Evolutionary conservation across 2,329 filamentous ascomycete species (phyloP).

Genomic region (Venturia asperata): DNA sequence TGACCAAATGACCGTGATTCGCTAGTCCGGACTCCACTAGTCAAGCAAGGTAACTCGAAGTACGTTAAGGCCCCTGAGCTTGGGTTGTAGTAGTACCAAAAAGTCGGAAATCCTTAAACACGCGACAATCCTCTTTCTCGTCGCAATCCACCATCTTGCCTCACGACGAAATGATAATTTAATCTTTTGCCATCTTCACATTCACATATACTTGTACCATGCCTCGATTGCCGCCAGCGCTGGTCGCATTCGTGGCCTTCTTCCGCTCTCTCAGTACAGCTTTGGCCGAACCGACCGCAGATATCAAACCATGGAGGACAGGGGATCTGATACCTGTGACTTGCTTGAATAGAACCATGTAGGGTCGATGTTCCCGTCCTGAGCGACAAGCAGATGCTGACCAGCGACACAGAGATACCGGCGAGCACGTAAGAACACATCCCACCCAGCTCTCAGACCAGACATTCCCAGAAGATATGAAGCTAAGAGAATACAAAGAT

Average conservation of each 20-base stretch:
- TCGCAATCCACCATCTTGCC: neutral
- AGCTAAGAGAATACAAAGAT: constrained; percentile 40
- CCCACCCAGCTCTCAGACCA: neutral
- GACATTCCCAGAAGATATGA: neutral
- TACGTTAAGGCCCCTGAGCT: constrained; percentile 8
- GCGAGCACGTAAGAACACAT: constrained; percentile 58
- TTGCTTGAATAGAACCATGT: constrained; percentile 48
- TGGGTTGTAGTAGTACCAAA: constrained; percentile 1
- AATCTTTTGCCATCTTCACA: neutral
- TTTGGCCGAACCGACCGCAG: neutral
- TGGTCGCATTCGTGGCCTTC: constrained; percentile 18
- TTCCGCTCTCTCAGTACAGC: constrained; percentile 9
- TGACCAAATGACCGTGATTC: neutral
- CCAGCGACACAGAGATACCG: constrained; percentile 61
- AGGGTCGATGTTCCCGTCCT: constrained; percentile 14
- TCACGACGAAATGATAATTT: neutral
- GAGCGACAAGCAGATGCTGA: neutral
- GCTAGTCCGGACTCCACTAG: neutral
- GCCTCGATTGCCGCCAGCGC: neutral
- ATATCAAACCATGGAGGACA: constrained; percentile 15
- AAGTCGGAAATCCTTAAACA: neutral
- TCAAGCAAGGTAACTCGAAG: neutral
- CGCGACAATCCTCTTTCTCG: neutral
- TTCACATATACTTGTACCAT: neutral
- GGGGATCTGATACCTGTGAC: constrained; percentile 41